Evolutionary conservation across 2,329 filamentous ascomycete species (phyloP).

Genomic region (Cucurbitaria berberidis): DNA sequence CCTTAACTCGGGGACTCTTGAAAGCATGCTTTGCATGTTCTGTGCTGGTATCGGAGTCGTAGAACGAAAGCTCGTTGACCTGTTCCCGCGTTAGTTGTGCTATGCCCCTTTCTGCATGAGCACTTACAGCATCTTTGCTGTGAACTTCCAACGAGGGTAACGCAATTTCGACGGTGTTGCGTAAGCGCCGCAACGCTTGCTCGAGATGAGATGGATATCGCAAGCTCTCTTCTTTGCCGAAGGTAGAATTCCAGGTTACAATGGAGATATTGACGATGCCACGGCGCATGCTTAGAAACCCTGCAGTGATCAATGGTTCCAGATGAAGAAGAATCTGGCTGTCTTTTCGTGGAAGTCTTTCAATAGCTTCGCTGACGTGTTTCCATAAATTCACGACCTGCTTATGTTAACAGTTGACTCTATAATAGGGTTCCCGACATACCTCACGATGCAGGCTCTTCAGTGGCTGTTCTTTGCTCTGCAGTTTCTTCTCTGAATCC

Average conservation of each 20-base stretch:
- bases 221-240: conserved; percentile 64
- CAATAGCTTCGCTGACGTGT: conserved; percentile 59
- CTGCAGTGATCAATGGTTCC: conserved; percentile 58
- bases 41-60: conserved; percentile 49
- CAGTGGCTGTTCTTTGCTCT: conserved; percentile 25
- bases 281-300: conserved; percentile 60
- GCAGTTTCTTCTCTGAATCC: conserved; percentile 54
- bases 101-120: conserved; percentile 45
- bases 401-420: conserved; percentile 13
- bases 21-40: conserved; percentile 18
- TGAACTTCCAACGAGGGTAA: conserved; percentile 56
- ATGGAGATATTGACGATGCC: conserved; percentile 60
- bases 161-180: conserved; percentile 59
- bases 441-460: conserved; percentile 36
- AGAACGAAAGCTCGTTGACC: conserved; percentile 32
- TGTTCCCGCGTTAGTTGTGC: conserved; percentile 44
- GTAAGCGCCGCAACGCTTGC: conserved; percentile 65
- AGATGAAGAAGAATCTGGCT: conserved; percentile 60
- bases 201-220: conserved; percentile 71
- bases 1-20: conserved; percentile 31
- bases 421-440: conserved; percentile 5
- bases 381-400: conserved; percentile 51
- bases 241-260: conserved; percentile 72
- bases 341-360: conserved; percentile 65
- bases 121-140: conserved; percentile 48